Conservation (phyloP, 345 rosid species). For the Eucalyptus brandiana region DNA sequence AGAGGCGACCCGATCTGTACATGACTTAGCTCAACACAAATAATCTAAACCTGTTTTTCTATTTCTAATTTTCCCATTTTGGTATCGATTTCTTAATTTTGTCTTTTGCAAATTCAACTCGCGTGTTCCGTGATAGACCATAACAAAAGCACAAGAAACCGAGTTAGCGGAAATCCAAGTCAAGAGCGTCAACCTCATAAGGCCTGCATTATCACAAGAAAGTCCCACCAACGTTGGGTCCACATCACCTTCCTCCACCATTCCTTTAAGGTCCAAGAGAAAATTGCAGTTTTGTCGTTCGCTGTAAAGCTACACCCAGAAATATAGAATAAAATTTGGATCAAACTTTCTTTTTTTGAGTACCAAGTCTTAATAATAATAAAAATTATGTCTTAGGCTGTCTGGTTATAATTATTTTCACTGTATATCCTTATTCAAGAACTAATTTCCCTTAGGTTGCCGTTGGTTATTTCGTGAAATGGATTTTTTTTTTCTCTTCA, state of each 20-base stretch:
- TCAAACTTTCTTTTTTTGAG: not conserved
- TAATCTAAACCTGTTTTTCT: not conserved
- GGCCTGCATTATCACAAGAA: not conserved
- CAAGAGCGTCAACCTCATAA: not conserved
- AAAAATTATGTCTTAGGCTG: not conserved
- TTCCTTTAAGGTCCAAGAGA: not conserved
- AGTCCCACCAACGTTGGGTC: not conserved
- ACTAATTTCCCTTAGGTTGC: not conserved
- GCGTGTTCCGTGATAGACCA: not conserved
- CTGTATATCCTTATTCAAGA: not conserved
- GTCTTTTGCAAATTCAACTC: not conserved
- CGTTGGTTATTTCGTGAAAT: not conserved
- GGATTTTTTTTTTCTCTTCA: not conserved
- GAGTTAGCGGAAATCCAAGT: not conserved
- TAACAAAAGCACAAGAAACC: not conserved
- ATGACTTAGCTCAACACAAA: not conserved
- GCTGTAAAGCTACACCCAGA: not conserved
- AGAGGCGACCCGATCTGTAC: not conserved
- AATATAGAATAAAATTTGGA: not conserved
- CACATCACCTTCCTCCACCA: not conserved
- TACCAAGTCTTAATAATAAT: not conserved
- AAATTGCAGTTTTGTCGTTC: not conserved
- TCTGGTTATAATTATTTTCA: not conserved
- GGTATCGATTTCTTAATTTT: not conserved
- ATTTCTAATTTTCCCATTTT: not conserved